Conservation (phyloP, 495 filamentous ascomycete species). For the Hypoxylon crocopeplum region DNA sequence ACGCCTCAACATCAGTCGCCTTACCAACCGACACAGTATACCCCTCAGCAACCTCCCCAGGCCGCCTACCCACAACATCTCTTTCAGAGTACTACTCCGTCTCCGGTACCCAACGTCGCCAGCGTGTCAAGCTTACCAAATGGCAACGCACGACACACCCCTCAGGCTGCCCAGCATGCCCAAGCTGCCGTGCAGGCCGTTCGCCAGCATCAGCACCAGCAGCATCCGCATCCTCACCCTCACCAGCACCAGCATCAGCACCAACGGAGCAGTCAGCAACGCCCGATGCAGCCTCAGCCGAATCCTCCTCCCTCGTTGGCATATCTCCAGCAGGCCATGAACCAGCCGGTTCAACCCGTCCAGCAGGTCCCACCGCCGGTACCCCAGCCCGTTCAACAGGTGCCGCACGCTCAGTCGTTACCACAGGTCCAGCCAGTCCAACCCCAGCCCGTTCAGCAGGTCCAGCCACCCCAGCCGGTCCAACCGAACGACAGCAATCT, state of each 20-base stretch:
- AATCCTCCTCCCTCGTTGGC: slow-evolving; percentile 30
- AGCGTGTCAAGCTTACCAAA: slow-evolving; percentile 44
- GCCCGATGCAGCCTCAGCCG: slow-evolving; percentile 39
- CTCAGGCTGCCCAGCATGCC: slow-evolving; percentile 47
- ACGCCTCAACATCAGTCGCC: slow-evolving; percentile 51
- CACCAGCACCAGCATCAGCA: slow-evolving; percentile 31
- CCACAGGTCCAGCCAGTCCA: slow-evolving; percentile 39
- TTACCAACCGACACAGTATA: slow-evolving; percentile 50
- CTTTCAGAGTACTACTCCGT: slow-evolving; percentile 44
- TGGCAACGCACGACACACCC: slow-evolving; percentile 46
- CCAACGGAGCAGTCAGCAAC: slow-evolving; percentile 30
- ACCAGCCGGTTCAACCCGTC: slow-evolving; percentile 42
- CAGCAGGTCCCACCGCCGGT: slow-evolving; percentile 41
- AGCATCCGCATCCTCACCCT: slow-evolving; percentile 18
- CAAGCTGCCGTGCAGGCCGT: slow-evolving; percentile 46
- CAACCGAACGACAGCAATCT: slow-evolving; percentile 42
- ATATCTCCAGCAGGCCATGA: slow-evolving; percentile 43
- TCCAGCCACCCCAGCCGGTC: slow-evolving; percentile 35
- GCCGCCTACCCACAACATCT: slow-evolving; percentile 44
- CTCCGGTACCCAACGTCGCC: slow-evolving; percentile 46
- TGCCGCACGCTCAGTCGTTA: slow-evolving; percentile 32
- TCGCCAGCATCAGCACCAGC: slow-evolving; percentile 42
- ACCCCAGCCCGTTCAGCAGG: slow-evolving; percentile 30
- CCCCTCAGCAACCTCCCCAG: slow-evolving; percentile 44
- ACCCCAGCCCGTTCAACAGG: slow-evolving; percentile 39